Percentiles rank a stretch among this genome's conserved stretches.
Evolutionary conservation across 179 eudicot species (phyloP).

Genomic region (Patellifolia procumbens): DNA sequence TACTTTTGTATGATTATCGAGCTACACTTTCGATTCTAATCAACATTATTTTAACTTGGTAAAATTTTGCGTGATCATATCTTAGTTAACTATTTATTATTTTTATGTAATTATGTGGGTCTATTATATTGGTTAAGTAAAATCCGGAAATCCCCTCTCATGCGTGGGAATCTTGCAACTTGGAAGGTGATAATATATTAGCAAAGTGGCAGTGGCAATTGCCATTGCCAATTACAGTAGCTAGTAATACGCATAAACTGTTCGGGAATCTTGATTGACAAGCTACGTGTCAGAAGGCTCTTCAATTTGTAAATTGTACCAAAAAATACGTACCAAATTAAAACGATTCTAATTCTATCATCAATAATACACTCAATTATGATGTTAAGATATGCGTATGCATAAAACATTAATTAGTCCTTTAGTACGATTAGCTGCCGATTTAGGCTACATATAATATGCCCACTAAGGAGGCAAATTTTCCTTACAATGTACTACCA

Average conservation of each 20-base stretch:
- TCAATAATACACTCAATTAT: neutral
- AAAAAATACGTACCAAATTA: neutral
- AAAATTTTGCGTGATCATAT: no score
- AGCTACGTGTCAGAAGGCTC: constrained; percentile 18
- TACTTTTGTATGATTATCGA: no score
- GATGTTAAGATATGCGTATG: neutral
- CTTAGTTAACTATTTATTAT: no score
- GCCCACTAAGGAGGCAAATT: neutral
- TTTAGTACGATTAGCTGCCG: neutral
- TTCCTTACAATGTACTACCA: neutral
- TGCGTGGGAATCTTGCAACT: constrained; percentile 1
- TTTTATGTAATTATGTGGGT: no score
- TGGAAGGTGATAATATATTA: neutral
- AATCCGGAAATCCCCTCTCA: no score
- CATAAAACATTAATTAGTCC: neutral
- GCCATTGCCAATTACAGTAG: no score
- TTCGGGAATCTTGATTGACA: constrained; percentile 8
- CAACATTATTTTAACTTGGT: no score
- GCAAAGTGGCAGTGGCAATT: neutral
- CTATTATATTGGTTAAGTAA: no score
- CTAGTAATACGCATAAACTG: neutral
- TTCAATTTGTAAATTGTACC: neutral
- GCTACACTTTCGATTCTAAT: no score
- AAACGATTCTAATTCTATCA: neutral
- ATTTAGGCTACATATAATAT: neutral